These are phyloP conservation scores for Trichoderma koningii DNA, from an alignment of 2,329 filamentous ascomycete genomes.

Conservation along the genomic window DNA sequence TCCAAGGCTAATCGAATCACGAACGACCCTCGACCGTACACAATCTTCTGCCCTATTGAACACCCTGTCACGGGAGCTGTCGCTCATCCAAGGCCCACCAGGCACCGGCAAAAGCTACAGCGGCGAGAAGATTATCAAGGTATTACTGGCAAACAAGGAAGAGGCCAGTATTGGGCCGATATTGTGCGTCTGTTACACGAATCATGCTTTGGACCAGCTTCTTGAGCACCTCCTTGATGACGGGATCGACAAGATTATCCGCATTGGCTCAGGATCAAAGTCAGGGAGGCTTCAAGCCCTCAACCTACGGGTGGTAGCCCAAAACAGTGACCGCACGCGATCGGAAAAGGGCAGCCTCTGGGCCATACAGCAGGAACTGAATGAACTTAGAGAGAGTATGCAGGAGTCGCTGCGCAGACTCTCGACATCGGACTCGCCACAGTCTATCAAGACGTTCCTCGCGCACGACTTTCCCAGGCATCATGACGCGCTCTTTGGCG, in stretches of 20 bases:
- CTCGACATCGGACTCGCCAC: slow-evolving; percentile 2
- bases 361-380: not conserved
- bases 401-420: not conserved
- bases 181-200: slow-evolving; percentile 55
- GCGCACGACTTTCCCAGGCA: not conserved
- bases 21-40: slow-evolving; percentile 54
- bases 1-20: slow-evolving; percentile 34
- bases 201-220: slow-evolving; percentile 30
- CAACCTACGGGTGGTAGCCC: slow-evolving; percentile 51
- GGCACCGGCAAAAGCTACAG: slow-evolving; percentile 69
- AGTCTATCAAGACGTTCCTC: not conserved
- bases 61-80: slow-evolving; percentile 54
- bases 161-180: slow-evolving; percentile 51
- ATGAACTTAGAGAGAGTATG: not conserved
- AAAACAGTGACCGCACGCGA: slow-evolving; percentile 41
- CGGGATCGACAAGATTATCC: slow-evolving; percentile 51
- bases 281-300: slow-evolving; percentile 52
- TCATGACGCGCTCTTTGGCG: not conserved
- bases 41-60: slow-evolving; percentile 55
- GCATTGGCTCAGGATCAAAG: slow-evolving; percentile 62
- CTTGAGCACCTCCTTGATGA: slow-evolving; percentile 59
- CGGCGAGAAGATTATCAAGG: slow-evolving; percentile 60
- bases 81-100: slow-evolving; percentile 69
- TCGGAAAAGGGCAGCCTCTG: slow-evolving; percentile 35
- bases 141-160: slow-evolving; percentile 49